phyloP scores from a whole-genome alignment of 805 yeast species.

The Cyberlindnera japonica region DNA sequence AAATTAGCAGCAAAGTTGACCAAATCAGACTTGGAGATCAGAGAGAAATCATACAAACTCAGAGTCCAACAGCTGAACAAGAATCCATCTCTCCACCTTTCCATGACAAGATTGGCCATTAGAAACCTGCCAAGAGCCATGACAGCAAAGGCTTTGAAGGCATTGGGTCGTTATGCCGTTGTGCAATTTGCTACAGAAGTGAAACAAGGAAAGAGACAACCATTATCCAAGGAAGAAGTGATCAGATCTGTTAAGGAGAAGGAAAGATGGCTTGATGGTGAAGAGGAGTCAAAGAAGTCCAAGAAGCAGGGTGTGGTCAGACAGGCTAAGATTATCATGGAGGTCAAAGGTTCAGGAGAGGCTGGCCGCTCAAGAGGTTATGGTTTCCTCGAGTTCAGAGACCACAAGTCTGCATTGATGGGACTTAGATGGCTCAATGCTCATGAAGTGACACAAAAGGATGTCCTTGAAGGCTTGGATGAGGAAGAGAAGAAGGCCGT shows the following conservation, averaged over 20 bases:
- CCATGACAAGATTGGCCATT: slow-evolving; percentile 92
- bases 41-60: slow-evolving; percentile 82
- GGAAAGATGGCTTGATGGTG: slow-evolving; percentile 36
- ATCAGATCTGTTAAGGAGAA: slow-evolving; percentile 73
- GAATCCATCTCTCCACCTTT: slow-evolving; percentile 86
- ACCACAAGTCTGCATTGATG: slow-evolving; percentile 91
- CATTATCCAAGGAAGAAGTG: slow-evolving; percentile 84
- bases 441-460: slow-evolving; percentile 72
- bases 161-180: slow-evolving; percentile 89
- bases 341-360: slow-evolving; percentile 84
- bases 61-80: slow-evolving; percentile 87
- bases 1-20: slow-evolving; percentile 69
- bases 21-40: slow-evolving; percentile 72
- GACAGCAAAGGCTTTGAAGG: slow-evolving; percentile 84
- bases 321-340: slow-evolving; percentile 91
- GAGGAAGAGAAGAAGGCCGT: slow-evolving; percentile 63
- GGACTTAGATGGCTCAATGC: slow-evolving; percentile 97
- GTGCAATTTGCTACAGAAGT: slow-evolving; percentile 93
- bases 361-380: slow-evolving; percentile 93
- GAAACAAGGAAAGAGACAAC: slow-evolving; percentile 67
- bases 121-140: slow-evolving; percentile 91
- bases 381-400: slow-evolving; percentile 90
- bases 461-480: slow-evolving; percentile 63
- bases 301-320: slow-evolving; percentile 87
- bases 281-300: slow-evolving; percentile 51